phyloP scores from a whole-genome alignment of 2,329 filamentous ascomycete species.

The Neoarthrinium moseri region DNA sequence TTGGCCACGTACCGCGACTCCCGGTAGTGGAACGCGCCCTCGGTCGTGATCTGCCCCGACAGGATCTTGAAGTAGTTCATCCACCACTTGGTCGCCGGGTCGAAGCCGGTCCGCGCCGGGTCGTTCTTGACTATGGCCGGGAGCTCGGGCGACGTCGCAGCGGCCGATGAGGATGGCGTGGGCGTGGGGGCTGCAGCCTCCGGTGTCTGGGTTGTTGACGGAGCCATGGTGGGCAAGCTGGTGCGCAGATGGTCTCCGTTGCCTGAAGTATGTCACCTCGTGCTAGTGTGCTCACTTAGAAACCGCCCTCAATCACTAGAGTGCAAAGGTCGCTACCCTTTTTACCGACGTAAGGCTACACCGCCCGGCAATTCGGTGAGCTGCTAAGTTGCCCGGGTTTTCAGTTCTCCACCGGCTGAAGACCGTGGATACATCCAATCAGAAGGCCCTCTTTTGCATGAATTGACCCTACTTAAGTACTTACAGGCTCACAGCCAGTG shows the following conservation, averaged over 20 bases:
- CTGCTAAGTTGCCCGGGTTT: too few relatives aligned
- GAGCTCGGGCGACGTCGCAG: constrained; percentile 11
- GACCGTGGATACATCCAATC: too few relatives aligned
- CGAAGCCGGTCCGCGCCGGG: constrained; percentile 61
- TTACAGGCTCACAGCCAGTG: too few relatives aligned
- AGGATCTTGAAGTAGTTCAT: constrained; percentile 84
- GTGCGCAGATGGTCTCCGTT: too few relatives aligned
- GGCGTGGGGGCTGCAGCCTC: constrained; percentile 9
- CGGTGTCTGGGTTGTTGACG: background rate
- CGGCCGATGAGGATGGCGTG: constrained; percentile 10
- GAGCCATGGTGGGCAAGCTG: too few relatives aligned
- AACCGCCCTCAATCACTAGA: too few relatives aligned
- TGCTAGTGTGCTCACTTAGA: too few relatives aligned
- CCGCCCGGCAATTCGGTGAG: constrained; percentile 6
- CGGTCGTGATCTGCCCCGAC: constrained; percentile 66
- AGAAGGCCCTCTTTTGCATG: too few relatives aligned
- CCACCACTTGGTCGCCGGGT: constrained; percentile 64
- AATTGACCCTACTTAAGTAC: too few relatives aligned
- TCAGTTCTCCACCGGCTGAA: too few relatives aligned
- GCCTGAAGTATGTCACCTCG: too few relatives aligned
- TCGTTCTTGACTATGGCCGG: constrained; percentile 51
- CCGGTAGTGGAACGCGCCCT: constrained; percentile 75
- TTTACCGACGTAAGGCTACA: background rate
- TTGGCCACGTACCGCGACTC: constrained; percentile 71
- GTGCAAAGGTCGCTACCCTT: background rate